Conservation (phyloP, 2,329 filamentous ascomycete genomes). For the Fusarium pininemorale region DNA sequence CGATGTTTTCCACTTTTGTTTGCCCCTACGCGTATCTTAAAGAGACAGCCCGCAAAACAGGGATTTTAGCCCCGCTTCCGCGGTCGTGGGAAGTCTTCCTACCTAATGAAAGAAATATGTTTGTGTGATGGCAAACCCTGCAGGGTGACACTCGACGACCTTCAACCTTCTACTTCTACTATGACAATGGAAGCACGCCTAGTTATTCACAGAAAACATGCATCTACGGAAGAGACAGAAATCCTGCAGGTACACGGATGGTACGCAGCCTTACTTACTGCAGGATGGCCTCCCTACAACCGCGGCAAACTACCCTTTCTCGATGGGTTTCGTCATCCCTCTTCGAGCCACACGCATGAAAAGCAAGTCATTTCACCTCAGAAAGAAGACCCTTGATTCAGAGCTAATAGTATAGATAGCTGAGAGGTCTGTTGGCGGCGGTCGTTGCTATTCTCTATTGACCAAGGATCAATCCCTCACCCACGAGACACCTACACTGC, state of each 20-base stretch:
- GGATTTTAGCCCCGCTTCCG: background rate
- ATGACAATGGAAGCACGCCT: rapidly evolving
- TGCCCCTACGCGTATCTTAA: background rate
- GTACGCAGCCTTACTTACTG: rapidly evolving
- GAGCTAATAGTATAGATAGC: background rate
- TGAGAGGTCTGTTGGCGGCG: background rate
- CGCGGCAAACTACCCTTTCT: background rate
- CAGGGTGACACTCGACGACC: background rate
- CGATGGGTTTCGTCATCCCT: background rate
- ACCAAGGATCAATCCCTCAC: rapidly evolving
- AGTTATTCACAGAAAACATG: rapidly evolving
- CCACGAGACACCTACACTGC: background rate
- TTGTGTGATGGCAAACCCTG: background rate
- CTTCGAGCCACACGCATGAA: rapidly evolving
- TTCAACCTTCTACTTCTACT: rapidly evolving
- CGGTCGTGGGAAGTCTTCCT: no score
- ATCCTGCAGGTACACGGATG: rapidly evolving
- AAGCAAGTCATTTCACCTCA: rapidly evolving
- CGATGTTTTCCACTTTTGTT: background rate
- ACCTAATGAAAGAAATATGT: background rate
- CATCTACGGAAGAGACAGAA: rapidly evolving
- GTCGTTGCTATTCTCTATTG: background rate
- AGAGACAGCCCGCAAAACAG: background rate
- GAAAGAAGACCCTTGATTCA: rapidly evolving
- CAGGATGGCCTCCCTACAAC: no score